Evolutionary conservation across 176 grass and related monocot genomes (phyloP), one percentile per base, ranked within the genome.

Genomic region (Poa annua): DNA sequence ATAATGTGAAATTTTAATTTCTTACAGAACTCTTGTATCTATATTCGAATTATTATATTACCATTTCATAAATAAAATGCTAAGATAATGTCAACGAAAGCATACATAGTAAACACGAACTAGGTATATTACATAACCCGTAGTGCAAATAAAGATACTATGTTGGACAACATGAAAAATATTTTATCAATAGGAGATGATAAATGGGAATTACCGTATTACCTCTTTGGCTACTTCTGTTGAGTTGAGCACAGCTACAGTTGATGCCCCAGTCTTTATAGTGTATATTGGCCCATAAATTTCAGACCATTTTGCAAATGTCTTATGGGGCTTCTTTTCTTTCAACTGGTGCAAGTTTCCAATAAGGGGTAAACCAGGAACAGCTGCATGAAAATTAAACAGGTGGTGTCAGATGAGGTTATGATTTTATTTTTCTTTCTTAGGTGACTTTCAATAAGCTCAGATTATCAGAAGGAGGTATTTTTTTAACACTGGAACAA

Each of bases 341-440:
- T 95, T 98, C 48, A 95, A 33, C 74, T 98, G 92, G 51, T 75
- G 87, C 79, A 98, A 60, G 83, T 98, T 98, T 34, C 96, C 96
- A 83, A 93, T 78, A 71, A 98, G 72, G 52, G 92, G 96, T 75
- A 90, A 77, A 54, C 92, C 96, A 87, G 91, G 91, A 69, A 98
- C 89, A 87, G 80, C 96, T 98, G 78, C 65, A 89, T 78, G 70
- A 62, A 4, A 90, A 35, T 5, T 65, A 65, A 83, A 78, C 19
- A 72, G 56, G 33, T 63, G 1, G 12, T 63, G 60, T 63, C 60
- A 33, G 25, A 63, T 0, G 59, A 56, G 35, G 12, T 80, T 36
- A 63, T 39, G 21, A 8, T 34, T 51, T 15, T 79, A 7, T 34
- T 14, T 34, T 6, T 50, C 48, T 65, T 65, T 49, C 10, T 50